Base-by-base conservation (phyloP, 2,329 filamentous ascomycete species). In the Talaromyces islandicus region DNA sequence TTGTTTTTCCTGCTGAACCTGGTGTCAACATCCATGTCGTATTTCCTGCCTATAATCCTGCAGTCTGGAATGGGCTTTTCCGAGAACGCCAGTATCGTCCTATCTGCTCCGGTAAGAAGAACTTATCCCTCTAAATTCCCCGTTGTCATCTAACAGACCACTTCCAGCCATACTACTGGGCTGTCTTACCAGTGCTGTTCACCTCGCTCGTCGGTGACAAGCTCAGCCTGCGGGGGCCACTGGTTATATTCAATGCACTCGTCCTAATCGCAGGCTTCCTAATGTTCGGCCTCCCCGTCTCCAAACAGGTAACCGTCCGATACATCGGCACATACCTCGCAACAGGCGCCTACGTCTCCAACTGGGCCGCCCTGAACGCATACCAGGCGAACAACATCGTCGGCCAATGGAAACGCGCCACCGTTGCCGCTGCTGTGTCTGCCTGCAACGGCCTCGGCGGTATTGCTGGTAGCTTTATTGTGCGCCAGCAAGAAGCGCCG, bases 1-100 rank as follows among this genome's bases (percentile, higher is more conserved):
- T 77, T 88, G 70, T 88, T 87, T 73, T 89, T 89, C 70, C 76
- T 88, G 51, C 78, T 87, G 58, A 89, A 89, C 68, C 71, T 88
- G 7, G 86, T 89, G 2, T 86, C 85, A 1, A 89, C 86, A 0
- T 81, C 82, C 0, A 72, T 89, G 29, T 83, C 81, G 0, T 89
- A 89, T 71, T 89, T 89, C 66, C 75, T 89, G 1, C 86, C 86
- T 0, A 86, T 86, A 61, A 77, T 77, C 25, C 73, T 87, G 30
- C 74, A 81, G 63, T 71, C 70, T n/a, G 82, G 82, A 0, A 80
- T 85, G 76, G 82, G 82, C 0, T 85, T 84, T 65, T 77, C 75
- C 60, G 72, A 77, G 14, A 76, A 82, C 63, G 70, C 78, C 50
- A 77, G 82, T 0, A 88, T 89, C 62, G 70, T 89, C 4, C 81